Evolutionary conservation across 192 early-diverging fungal genomes (phyloP).

Genomic region (Spizellomyces sp.): DNA sequence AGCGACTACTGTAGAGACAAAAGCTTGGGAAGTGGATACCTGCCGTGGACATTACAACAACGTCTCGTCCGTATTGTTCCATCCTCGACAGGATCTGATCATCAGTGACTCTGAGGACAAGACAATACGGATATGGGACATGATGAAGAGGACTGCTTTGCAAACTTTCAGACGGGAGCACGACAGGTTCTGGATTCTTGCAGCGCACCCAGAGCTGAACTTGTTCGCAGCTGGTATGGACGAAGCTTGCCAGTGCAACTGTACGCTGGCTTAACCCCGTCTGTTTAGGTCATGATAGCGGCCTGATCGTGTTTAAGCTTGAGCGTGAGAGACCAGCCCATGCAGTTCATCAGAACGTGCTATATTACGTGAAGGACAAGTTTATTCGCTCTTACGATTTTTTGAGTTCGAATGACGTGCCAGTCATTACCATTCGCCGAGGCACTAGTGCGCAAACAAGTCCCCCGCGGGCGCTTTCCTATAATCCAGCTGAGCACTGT

Average conservation of each 20-base stretch:
- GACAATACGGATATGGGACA: slow-evolving; percentile 98
- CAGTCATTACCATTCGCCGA: slow-evolving; percentile 76
- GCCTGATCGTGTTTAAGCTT: slow-evolving; percentile 97
- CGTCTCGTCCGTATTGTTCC: slow-evolving; percentile 91
- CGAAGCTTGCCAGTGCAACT: neutral
- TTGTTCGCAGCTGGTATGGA: slow-evolving; percentile 90
- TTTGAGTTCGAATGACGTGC: slow-evolving; percentile 71
- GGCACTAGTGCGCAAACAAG: slow-evolving; percentile 61
- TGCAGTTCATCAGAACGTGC: slow-evolving; percentile 77
- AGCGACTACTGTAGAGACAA: slow-evolving; percentile 67
- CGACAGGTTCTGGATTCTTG: slow-evolving; percentile 96
- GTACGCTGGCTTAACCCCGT: neutral
- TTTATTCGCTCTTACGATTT: slow-evolving; percentile 85
- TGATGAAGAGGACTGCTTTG: slow-evolving; percentile 89
- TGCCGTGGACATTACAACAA: slow-evolving; percentile 99
- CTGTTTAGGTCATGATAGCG: slow-evolving; percentile 86
- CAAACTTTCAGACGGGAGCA: slow-evolving; percentile 97
- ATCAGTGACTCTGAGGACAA: slow-evolving; percentile 95
- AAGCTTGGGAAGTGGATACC: slow-evolving; percentile 99
- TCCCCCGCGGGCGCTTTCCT: slow-evolving; percentile 83
- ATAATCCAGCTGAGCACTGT: slow-evolving; percentile 92
- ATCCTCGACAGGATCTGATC: slow-evolving; percentile 94
- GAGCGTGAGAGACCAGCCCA: slow-evolving; percentile 96
- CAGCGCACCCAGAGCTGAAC: slow-evolving; percentile 96
- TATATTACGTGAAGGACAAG: slow-evolving; percentile 91